A percentile compares a stretch with the other conserved stretches of the same genome.
phyloP scores from a whole-genome alignment of 1,284 basidiomycete genomes.

The Schizophyllum commune region DNA sequence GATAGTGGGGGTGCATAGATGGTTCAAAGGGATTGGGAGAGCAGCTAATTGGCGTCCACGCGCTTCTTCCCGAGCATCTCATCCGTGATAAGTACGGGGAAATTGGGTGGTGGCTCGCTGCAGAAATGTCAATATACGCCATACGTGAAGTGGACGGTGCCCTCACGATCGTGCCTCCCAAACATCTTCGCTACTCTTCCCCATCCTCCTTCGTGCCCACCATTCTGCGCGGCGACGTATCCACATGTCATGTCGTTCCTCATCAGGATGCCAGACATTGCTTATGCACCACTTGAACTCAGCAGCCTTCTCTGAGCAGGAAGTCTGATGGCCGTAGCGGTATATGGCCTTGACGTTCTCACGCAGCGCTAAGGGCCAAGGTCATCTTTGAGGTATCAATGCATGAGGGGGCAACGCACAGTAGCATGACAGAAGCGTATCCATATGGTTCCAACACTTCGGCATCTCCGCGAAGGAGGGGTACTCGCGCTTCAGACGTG shows the following conservation, averaged over 20 bases:
- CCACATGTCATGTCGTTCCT: slow-evolving; percentile 78
- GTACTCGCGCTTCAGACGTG: slow-evolving; percentile 51
- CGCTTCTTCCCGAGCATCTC: slow-evolving; percentile 5
- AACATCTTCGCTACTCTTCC: slow-evolving; percentile 84
- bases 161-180: slow-evolving; percentile 81
- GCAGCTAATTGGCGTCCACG: background rate
- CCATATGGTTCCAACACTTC: slow-evolving; percentile 70
- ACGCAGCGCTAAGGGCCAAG: slow-evolving; percentile 52
- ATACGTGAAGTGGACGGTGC: slow-evolving; percentile 2
- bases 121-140: slow-evolving; percentile 6
- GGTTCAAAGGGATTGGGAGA: too few species aligned
- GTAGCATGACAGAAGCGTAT: slow-evolving; percentile 75
- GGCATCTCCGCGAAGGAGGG: slow-evolving; percentile 77
- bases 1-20: too few species aligned
- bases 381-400: slow-evolving; percentile 7
- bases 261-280: slow-evolving; percentile 69
- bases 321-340: slow-evolving; percentile 73
- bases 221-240: slow-evolving; percentile 81
- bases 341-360: slow-evolving; percentile 84
- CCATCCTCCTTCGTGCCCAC: slow-evolving; percentile 76
- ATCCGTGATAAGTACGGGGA: slow-evolving; percentile 24
- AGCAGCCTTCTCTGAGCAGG: slow-evolving; percentile 76
- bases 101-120: slow-evolving; percentile 26
- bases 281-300: slow-evolving; percentile 97
- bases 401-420: slow-evolving; percentile 30